Evolutionary conservation across 1,284 basidiomycete genomes (phyloP).

Genomic region (Ganoderma sinense): DNA sequence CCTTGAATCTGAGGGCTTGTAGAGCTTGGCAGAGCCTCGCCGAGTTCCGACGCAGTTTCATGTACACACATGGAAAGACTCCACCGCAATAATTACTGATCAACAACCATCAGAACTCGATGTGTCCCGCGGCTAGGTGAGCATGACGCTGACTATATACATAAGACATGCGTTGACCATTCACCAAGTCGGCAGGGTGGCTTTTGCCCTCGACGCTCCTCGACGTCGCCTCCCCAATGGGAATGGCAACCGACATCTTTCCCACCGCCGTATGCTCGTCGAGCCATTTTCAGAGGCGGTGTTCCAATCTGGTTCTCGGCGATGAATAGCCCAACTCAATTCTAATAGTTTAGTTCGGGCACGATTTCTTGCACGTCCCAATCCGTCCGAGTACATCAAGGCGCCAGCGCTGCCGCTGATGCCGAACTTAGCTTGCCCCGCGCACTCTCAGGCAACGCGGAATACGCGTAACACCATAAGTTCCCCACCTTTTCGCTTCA

Average conservation of each 20-base stretch:
- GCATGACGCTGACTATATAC: neutral
- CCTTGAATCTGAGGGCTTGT: too few species aligned
- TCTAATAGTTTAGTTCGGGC: too few species aligned
- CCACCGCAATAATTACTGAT: neutral
- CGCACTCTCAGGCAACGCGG: too few species aligned
- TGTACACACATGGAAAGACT: neutral
- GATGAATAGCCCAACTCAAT: too few species aligned
- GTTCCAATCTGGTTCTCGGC: neutral
- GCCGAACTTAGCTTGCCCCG: too few species aligned
- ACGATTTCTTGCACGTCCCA: too few species aligned
- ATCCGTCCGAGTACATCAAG: too few species aligned
- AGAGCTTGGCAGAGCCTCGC: too few species aligned
- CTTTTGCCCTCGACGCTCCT: neutral
- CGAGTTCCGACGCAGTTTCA: too few species aligned
- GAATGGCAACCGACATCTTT: neutral
- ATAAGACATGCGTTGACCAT: neutral
- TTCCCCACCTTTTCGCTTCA: too few species aligned
- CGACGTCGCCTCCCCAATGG: neutral
- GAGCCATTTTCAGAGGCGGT: neutral
- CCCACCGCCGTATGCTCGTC: neutral
- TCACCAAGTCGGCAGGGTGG: neutral
- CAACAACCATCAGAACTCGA: neutral
- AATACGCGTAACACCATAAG: too few species aligned
- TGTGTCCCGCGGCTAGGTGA: neutral
- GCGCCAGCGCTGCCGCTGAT: too few species aligned